Evolutionary conservation across 495 filamentous ascomycete species (phyloP).

Genomic region (Neurospora terricola): DNA sequence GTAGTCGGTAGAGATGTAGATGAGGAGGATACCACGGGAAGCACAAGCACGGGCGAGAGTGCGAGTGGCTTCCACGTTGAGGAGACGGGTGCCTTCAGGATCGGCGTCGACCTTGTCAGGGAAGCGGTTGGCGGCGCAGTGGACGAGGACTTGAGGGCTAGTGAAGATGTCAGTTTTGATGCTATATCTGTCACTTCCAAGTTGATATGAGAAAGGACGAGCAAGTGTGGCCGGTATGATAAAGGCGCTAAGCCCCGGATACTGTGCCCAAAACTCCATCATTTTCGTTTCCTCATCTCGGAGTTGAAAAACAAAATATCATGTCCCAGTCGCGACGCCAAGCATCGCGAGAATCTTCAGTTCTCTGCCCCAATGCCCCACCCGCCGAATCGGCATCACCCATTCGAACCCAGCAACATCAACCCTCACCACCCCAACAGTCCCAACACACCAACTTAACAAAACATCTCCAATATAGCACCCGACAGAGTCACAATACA

Average conservation of each 20-base stretch:
- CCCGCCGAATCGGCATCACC: neutral
- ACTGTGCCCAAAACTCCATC: no score
- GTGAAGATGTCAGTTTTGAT: neutral
- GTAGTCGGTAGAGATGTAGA: slow-evolving; percentile 95
- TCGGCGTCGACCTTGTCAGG: slow-evolving; percentile 77
- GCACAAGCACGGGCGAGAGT: slow-evolving; percentile 57
- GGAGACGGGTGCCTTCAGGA: slow-evolving; percentile 58
- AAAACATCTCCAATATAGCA: no score
- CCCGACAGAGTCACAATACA: no score
- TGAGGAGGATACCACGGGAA: slow-evolving; percentile 52
- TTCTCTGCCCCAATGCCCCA: neutral
- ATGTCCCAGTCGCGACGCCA: neutral
- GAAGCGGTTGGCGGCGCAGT: slow-evolving; percentile 75
- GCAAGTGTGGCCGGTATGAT: no score
- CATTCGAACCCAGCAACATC: neutral
- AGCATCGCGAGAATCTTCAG: neutral
- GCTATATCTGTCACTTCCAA: slow-evolving; percentile 24
- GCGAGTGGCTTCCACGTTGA: slow-evolving; percentile 67
- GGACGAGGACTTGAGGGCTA: neutral
- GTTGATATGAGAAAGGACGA: neutral
- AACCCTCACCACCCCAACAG: neutral
- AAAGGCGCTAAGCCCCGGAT: no score
- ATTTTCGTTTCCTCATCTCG: no score
- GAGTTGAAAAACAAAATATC: neutral
- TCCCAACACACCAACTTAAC: neutral